Conservation (phyloP, 495 filamentous ascomycete genomes). For the Podospora sp. region DNA sequence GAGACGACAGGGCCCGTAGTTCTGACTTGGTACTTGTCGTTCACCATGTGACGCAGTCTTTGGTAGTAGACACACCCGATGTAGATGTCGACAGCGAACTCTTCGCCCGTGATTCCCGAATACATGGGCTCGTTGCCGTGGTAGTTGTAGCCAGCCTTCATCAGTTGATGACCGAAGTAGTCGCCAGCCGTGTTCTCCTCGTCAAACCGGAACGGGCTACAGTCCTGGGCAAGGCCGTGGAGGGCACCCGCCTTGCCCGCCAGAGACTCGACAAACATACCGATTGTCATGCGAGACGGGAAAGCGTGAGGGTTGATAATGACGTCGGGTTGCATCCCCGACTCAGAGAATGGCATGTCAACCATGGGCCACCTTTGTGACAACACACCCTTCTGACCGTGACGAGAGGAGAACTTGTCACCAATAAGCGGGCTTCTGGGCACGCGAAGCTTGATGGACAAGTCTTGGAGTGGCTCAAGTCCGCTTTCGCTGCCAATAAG, state of each 20-base stretch:
- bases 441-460: conserved; percentile 90
- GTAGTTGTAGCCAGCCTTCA: conserved; percentile 95
- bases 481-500: conserved; percentile 81
- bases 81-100: conserved; percentile 94
- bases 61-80: conserved; percentile 98
- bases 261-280: conserved; percentile 97
- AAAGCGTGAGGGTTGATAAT: conserved; percentile 99
- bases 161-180: conserved; percentile 94
- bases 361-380: conserved; percentile 94
- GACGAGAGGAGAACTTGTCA: conserved; percentile 97
- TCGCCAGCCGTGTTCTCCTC: conserved; percentile 90
- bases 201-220: conserved; percentile 90
- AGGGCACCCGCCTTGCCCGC: conserved; percentile 93
- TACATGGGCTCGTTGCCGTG: conserved; percentile 99
- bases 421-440: conserved; percentile 91
- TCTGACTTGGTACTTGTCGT: conserved; percentile 98
- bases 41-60: conserved; percentile 97
- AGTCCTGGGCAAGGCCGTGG: conserved; percentile 92
- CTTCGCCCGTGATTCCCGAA: conserved; percentile 90
- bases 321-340: conserved; percentile 92
- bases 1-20: conserved; percentile 89
- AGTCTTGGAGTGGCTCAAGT: conserved; percentile 75
- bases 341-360: conserved; percentile 98
- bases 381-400: conserved; percentile 96
- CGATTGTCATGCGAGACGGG: conserved; percentile 99